phyloP scores from a whole-genome alignment of 2,329 filamentous ascomycete species.

The Microsporum audouinii region DNA sequence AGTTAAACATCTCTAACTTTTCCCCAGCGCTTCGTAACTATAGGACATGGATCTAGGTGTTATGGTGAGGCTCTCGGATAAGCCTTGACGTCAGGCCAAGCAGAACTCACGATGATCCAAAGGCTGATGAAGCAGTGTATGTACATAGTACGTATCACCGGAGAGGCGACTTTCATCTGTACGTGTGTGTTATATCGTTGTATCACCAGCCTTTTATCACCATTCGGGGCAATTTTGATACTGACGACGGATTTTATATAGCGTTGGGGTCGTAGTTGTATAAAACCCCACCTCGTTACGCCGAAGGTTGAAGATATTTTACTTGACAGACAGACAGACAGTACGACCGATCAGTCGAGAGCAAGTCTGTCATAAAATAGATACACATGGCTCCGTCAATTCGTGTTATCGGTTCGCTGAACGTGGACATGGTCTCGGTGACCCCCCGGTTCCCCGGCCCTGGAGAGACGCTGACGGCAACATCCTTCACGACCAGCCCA shows the following conservation, averaged over 20 bases:
- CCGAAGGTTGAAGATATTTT: not conserved
- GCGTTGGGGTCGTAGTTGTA: not conserved
- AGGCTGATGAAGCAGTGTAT: too few relatives aligned
- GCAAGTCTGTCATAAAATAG: not conserved
- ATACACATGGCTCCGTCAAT: conserved; percentile 43
- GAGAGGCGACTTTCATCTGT: too few relatives aligned
- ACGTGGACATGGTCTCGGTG: conserved; percentile 83
- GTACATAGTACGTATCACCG: too few relatives aligned
- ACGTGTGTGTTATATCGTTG: not conserved
- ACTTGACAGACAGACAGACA: not conserved
- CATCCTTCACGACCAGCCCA: conserved; percentile 64
- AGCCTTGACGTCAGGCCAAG: not conserved
- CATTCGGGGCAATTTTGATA: not conserved
- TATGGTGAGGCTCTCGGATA: not conserved
- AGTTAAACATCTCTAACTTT: not conserved
- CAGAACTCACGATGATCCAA: not conserved
- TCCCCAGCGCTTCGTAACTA: not conserved
- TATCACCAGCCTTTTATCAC: not conserved
- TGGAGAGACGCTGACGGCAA: conserved; percentile 78
- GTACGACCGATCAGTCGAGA: not conserved
- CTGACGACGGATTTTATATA: not conserved
- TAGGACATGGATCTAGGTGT: not conserved
- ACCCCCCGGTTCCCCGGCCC: conserved; percentile 71
- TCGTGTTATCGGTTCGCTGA: conserved; percentile 81
- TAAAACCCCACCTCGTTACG: not conserved